Base-by-base conservation (phyloP, 176 grass and related monocot genomes). In the Dendrocalamus sinicus region DNA sequence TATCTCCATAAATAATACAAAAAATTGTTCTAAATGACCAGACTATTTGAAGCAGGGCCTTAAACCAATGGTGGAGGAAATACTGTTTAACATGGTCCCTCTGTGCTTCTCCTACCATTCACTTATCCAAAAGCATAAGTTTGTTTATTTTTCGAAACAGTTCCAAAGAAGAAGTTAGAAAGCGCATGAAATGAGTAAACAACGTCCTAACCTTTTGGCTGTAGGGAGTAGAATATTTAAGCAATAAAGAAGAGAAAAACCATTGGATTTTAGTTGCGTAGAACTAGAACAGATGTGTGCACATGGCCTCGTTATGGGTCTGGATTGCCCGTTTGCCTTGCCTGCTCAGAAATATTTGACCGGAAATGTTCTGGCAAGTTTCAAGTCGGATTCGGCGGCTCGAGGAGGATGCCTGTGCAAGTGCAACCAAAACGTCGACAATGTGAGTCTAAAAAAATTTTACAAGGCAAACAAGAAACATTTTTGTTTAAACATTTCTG, bases 291-390 rank as follows among this genome's bases (percentile, higher is more conserved):
- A 81, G 22, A 73, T 81, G 63, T 75, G 77, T 64, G 73, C 89
- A 86, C 89, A 83, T 83, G 78, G 55, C n/a, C 10, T 30, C 12
- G 63, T 45, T 48, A 76, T 71, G 71, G 83, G 52, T 35, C 30
- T 76, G 22, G 61, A 59, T 72, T 60, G 39, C 78, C 9, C 61
- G 59, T 76, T 67, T 59, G 62, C 59, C 53, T 32, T 59, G 54
- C 11, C 17, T 67, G 16, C 44, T 80, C 9, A 40, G 41, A 77
- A 53, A 64, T 63, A 48, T 71, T 43, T 83, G 30, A 70, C 53
- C 62, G 3, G 14, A 39, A 77, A 51, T 26, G 28, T 51, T 60
- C 19, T n/a, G 13, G 0, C 4, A 11, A 47, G 17, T 39, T 41
- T 47, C 9, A 67, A 30, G 19, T 53, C 20, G 3, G 67, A 79